Conservation (phyloP, 768 basidiomycete genomes). For the Mycena chlorophos region DNA sequence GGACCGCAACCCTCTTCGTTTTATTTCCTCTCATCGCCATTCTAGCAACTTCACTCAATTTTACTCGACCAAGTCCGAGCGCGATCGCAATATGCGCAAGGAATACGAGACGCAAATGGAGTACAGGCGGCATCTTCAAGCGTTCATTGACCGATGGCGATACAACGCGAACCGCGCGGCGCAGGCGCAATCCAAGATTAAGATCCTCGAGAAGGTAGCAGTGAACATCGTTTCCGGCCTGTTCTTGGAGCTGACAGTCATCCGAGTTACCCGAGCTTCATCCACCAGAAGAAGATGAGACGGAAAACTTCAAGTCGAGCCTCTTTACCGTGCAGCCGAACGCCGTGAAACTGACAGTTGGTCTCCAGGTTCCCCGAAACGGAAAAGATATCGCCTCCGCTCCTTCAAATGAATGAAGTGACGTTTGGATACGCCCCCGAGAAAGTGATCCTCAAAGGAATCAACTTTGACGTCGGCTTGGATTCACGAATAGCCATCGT, state of each 20-base stretch:
- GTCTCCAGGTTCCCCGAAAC: slow-evolving; percentile 81
- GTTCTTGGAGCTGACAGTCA: neutral
- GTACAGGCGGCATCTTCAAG: slow-evolving; percentile 92
- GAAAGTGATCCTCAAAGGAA: slow-evolving; percentile 69
- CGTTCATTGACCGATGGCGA: slow-evolving; percentile 97
- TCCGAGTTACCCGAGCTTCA: slow-evolving; percentile 83
- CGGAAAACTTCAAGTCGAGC: slow-evolving; percentile 82
- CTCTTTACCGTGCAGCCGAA: neutral
- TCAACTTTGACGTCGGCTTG: slow-evolving; percentile 91
- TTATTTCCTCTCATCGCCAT: neutral
- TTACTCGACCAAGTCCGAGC: slow-evolving; percentile 97
- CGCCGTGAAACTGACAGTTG: neutral
- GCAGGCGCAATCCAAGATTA: slow-evolving; percentile 80
- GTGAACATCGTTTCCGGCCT: neutral
- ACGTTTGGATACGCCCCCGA: slow-evolving; percentile 85
- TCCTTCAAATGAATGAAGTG: slow-evolving; percentile 89
- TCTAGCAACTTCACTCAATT: slow-evolving; percentile 91
- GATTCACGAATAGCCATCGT: slow-evolving; percentile 95
- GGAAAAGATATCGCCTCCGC: slow-evolving; percentile 95
- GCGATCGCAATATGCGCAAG: slow-evolving; percentile 85
- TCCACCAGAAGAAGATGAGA: slow-evolving; percentile 91
- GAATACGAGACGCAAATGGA: slow-evolving; percentile 97
- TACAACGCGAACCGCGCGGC: slow-evolving; percentile 96
- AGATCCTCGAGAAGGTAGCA: slow-evolving; percentile 71
- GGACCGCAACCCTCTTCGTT: slow-evolving; percentile 10